Conservation (phyloP, 257 asterid genomes). For the Salvia splendens region DNA sequence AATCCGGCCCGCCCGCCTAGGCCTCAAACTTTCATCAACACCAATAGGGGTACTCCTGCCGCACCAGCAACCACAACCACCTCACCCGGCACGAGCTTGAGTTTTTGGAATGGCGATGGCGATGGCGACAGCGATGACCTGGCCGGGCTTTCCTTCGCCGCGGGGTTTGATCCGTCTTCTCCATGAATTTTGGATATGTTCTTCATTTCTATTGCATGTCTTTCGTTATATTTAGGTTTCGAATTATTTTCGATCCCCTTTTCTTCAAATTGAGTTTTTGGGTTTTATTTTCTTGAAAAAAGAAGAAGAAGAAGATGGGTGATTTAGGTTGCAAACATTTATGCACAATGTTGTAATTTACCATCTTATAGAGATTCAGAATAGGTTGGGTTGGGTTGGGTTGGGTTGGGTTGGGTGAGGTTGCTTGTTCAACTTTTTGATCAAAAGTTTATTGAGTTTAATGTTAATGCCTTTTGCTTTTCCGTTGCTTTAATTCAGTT, state of each 20-base stretch:
- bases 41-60: no score
- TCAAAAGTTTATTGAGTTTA: constrained; percentile 39
- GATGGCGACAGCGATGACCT: constrained; percentile 19
- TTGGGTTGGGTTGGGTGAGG: constrained; percentile 46
- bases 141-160: constrained; percentile 43
- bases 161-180: constrained; percentile 41
- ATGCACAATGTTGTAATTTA: constrained; percentile 31
- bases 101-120: constrained; percentile 24
- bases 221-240: constrained; percentile 8
- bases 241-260: not conserved
- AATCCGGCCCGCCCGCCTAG: constrained; percentile 43
- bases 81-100: constrained; percentile 31
- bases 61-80: constrained; percentile 25
- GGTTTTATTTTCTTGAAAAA: constrained; percentile 10
- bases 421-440: constrained; percentile 42
- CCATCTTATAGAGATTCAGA: constrained; percentile 44
- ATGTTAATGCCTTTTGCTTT: constrained; percentile 32
- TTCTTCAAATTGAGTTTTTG: constrained; percentile 18
- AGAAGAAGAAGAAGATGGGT: not conserved
- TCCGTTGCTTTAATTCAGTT: constrained; percentile 31
- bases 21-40: constrained; percentile 41
- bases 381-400: constrained; percentile 44
- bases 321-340: constrained; percentile 5
- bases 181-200: constrained; percentile 30
- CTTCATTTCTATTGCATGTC: constrained; percentile 4